Conservation (phyloP, 306 rosid genomes). For the Cicer pinnatifidum region DNA sequence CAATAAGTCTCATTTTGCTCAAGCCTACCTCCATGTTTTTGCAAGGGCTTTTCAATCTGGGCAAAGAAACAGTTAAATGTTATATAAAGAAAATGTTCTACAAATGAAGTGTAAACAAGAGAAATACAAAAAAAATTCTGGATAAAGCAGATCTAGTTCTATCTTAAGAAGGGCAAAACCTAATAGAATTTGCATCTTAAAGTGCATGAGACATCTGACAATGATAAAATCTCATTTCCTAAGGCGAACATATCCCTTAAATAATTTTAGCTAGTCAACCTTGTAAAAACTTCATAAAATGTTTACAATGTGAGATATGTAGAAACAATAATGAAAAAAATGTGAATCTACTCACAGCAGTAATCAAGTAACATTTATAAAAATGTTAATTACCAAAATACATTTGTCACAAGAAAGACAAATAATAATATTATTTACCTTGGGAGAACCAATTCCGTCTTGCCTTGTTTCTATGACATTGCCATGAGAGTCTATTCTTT, state of each 20-base stretch:
- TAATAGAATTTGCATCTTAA: conserved; percentile 20
- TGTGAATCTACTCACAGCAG: background rate
- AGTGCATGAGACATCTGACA: conserved; percentile 10
- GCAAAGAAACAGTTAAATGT: conserved; percentile 27
- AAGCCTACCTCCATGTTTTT: conserved; percentile 96
- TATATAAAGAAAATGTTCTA: conserved; percentile 34
- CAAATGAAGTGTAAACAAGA: conserved; percentile 21
- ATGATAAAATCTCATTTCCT: conserved; percentile 6
- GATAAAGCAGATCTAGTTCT: conserved; percentile 22
- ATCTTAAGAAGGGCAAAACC: conserved; percentile 19
- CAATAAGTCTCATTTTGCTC: conserved; percentile 99
- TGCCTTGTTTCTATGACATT: conserved; percentile 87
- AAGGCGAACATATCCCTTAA: background rate
- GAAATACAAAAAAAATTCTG: conserved; percentile 3
- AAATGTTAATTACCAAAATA: conserved; percentile 25
- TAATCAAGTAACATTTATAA: conserved; percentile 8
- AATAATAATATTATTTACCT: conserved; percentile 53
- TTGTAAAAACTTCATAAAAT: background rate
- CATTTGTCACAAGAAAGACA: background rate
- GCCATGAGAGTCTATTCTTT: conserved; percentile 86
- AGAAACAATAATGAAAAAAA: conserved; percentile 9
- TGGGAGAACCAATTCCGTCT: conserved; percentile 91
- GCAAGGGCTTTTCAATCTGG: conserved; percentile 94
- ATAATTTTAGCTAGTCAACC: background rate
- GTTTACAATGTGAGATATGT: background rate